Base-by-base conservation (phyloP, 1,284 basidiomycete genomes). In the Trametes sp. region DNA sequence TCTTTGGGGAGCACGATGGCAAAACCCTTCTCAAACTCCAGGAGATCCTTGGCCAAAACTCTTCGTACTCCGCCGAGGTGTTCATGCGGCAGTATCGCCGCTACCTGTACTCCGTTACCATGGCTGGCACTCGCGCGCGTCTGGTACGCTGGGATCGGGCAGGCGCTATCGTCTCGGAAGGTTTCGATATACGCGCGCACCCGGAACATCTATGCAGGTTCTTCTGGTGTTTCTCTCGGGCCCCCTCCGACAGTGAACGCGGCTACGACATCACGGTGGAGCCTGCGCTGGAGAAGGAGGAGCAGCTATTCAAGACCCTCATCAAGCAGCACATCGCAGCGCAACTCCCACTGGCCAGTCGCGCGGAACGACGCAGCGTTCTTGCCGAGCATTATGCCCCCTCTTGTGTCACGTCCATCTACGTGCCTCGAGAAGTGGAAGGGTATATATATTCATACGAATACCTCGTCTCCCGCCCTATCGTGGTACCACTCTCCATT, bases 101-200 rank as follows among this genome's bases (percentile, higher is more conserved):
- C 8, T 59, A 2, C 44, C 21, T 42, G n/a, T 66, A 36, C 28
- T 60, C 64, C 4, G 26, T 65, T 24, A 49, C 48, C 11, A 35
- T 65, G 31, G 51, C 38, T 6, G 57, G 61, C 5, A 16, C 24
- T 4, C 13, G 23, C 14, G 54, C 42, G 4, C 64, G 64, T 2
- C 36, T 65, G 29, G 44, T 62, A 11, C 57, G 64, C 14, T 66
- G 64, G 64, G 64, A 66, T 10, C 61, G 64, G 6, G 54, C 64
- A 1, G 64, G 64, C 10, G 54, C 50, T 1, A 55, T 66, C 28
- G 61, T 62, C 0, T 23, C 59, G 2, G 41, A 55, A 16, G 31
- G 41, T 11, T 65, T 62, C 49, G 36, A 53, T 19, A 19, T 65
- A 2, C 64, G 23, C 26, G 21, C 5, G 4, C n/a, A 45, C 0